Evolutionary conservation across 495 filamentous ascomycete species (phyloP), one percentile per base, ranked within the genome.

Genomic region (Halenospora varia): DNA sequence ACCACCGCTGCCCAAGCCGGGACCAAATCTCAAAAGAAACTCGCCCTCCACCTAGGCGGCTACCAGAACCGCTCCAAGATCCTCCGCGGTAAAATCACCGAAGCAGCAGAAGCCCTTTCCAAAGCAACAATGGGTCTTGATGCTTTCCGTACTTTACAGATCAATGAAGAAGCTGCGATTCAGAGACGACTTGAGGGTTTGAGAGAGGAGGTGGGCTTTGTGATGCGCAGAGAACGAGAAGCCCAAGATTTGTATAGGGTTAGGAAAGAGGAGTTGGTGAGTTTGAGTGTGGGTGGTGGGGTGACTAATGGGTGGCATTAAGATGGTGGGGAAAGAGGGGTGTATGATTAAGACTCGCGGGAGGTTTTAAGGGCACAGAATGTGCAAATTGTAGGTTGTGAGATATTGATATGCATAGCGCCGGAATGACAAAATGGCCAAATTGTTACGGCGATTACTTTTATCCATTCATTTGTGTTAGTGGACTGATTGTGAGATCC

Each of bases 21-120:
- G 48, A 90, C 89, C 63, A 94, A 91, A 68, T 74, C 92, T 10
- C 92, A 98, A 70, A 96, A 96, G 77, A 97, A 96, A 74, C 82
- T 98, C n/a, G 79, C 80, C 6, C 72, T 95, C 47, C 85, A 93
- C 61, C 83, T 92, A 0, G 92, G 93, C 24, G 94, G 94, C 50
- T 98, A 98, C 71, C 87, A 91, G 68, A 84, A 89, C 60, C 89
- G 94, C 25, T 85, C 89, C 18, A 91, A 90, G 66, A 84, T 79
- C 56, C 79, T 98, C 10, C 85, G 87, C 24, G 76, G 81, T 57
- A 97, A 97, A 73, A 88, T 92, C 53, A 66, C 78, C 24, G 92
- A 96, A 62, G 91, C 91, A 23, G 79, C 83, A 23, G 79, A 83
- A n/a, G 88, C 86, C 0, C 73, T 97, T 20, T 82, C 85, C 60